Conservation (phyloP, 2,329 filamentous ascomycete genomes). For the Hypoxylon sp. region DNA sequence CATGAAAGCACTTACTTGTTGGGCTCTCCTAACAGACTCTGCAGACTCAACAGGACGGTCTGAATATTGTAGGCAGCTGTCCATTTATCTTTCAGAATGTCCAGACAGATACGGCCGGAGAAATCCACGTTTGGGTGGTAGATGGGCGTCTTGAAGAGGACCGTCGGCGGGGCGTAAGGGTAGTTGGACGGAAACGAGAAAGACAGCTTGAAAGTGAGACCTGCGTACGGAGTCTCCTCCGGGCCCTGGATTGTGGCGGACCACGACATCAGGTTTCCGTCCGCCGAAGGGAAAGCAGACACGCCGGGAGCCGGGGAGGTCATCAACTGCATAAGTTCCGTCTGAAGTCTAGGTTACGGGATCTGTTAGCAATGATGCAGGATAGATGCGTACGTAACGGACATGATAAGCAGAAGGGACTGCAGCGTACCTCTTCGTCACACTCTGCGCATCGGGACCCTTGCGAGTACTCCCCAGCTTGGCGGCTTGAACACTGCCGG, state of each 20-base stretch:
- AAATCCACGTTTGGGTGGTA: constrained; percentile 99
- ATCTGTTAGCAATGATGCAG: constrained; percentile 12
- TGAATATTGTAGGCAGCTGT: constrained; percentile 97
- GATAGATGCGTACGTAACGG: neutral
- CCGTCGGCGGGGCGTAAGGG: constrained; percentile 88
- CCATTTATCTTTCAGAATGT: constrained; percentile 99
- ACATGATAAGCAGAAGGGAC: neutral
- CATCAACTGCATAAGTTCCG: constrained; percentile 99
- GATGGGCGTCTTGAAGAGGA: constrained; percentile 98
- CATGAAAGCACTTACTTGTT: constrained; percentile 84
- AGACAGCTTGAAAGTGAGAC: constrained; percentile 89
- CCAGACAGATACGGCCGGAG: constrained; percentile 93
- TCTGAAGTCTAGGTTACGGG: constrained; percentile 78
- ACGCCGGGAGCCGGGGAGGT: constrained; percentile 92
- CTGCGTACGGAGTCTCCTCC: constrained; percentile 89
- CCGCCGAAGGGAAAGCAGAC: constrained; percentile 91
- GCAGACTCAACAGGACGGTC: constrained; percentile 90
- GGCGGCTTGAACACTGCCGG: constrained; percentile 69
- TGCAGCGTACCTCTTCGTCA: constrained; percentile 76
- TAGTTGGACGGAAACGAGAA: constrained; percentile 94
- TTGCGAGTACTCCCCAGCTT: constrained; percentile 70
- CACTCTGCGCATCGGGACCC: constrained; percentile 75
- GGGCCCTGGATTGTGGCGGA: constrained; percentile 94
- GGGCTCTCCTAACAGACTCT: constrained; percentile 94
- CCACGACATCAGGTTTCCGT: constrained; percentile 93